A percentile compares a stretch with the other conserved stretches of the same genome.
Evolutionary conservation across 2,329 filamentous ascomycete species (phyloP).

Genomic region (Triangularia setosa): DNA sequence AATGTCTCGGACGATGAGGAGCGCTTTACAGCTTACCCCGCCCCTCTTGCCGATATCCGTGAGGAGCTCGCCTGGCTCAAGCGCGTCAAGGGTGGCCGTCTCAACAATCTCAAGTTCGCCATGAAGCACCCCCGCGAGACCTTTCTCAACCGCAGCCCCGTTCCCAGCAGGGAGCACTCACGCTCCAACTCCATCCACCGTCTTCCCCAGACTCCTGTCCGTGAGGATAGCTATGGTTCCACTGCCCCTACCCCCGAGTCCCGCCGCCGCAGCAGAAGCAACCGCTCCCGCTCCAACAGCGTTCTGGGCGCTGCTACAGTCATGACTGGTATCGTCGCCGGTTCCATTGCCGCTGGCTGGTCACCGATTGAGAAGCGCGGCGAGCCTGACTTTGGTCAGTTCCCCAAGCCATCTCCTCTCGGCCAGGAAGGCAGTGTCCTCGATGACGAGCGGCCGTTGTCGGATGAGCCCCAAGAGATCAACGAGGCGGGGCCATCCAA

Average conservation of each 20-base stretch:
- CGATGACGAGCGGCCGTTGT: slow-evolving; percentile 21
- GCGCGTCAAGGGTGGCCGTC: slow-evolving; percentile 73
- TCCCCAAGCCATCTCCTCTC: slow-evolving; percentile 27
- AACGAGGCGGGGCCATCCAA: slow-evolving; percentile 20
- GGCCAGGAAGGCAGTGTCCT: slow-evolving; percentile 22
- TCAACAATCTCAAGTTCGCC: slow-evolving; percentile 77
- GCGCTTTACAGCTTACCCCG: slow-evolving; percentile 63
- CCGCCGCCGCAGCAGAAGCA: slow-evolving; percentile 63
- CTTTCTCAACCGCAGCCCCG: slow-evolving; percentile 61
- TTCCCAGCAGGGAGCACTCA: slow-evolving; percentile 59
- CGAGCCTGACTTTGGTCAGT: slow-evolving; percentile 36
- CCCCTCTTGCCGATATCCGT: slow-evolving; percentile 68
- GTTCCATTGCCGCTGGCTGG: slow-evolving; percentile 72
- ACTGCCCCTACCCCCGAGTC: slow-evolving; percentile 53
- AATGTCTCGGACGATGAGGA: slow-evolving; percentile 63
- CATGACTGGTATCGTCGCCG: slow-evolving; percentile 80
- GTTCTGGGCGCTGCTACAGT: slow-evolving; percentile 71
- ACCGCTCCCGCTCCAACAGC: slow-evolving; percentile 62
- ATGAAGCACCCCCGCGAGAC: slow-evolving; percentile 71
- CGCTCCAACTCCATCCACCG: slow-evolving; percentile 57
- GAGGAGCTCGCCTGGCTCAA: slow-evolving; percentile 79
- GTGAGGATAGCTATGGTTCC: slow-evolving; percentile 47
- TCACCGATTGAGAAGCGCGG: slow-evolving; percentile 59
- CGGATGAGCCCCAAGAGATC: slow-evolving; percentile 36
- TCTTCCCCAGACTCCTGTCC: slow-evolving; percentile 59